These are phyloP conservation scores for Cystofilobasidium ferigula DNA, from an alignment of 768 basidiomycete species.

Conservation along the genomic window DNA sequence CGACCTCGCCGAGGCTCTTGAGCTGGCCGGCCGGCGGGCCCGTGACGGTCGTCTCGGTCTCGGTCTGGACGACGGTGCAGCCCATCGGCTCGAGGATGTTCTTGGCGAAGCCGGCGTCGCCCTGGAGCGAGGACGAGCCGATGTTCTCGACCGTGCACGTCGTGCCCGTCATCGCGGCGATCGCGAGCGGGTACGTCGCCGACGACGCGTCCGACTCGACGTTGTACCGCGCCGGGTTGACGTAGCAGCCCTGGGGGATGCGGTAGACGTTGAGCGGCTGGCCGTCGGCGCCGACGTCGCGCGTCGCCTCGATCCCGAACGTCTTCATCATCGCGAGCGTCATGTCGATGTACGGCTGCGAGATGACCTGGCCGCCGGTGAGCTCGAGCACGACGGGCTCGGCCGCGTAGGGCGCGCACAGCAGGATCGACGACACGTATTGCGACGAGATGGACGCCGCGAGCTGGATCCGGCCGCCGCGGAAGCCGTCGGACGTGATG, in stretches of 20 bases:
- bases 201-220: constrained; percentile 93
- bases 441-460: constrained; percentile 93
- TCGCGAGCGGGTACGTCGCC: constrained; percentile 91
- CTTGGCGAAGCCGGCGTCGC: constrained; percentile 92
- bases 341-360: constrained; percentile 99
- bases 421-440: constrained; percentile 93
- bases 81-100: constrained; percentile 92
- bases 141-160: constrained; percentile 88
- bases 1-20: constrained; percentile 70
- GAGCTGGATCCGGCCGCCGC: constrained; percentile 69
- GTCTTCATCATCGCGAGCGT: constrained; percentile 94
- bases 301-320: constrained; percentile 68
- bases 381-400: constrained; percentile 79
- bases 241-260: constrained; percentile 66
- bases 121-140: constrained; percentile 79
- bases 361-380: constrained; percentile 88
- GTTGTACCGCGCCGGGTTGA: constrained; percentile 65
- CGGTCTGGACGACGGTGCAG: constrained; percentile 77
- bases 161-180: constrained; percentile 95
- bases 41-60: constrained; percentile 75
- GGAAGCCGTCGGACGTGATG: constrained; percentile 70
- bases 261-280: constrained; percentile 66
- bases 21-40: constrained; percentile 75
- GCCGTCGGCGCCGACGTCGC: constrained; percentile 56
- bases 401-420: constrained; percentile 86